These are phyloP conservation scores for Colletotrichum aenigma DNA, from an alignment of 2,329 filamentous ascomycete genomes.

Conservation along the genomic window DNA sequence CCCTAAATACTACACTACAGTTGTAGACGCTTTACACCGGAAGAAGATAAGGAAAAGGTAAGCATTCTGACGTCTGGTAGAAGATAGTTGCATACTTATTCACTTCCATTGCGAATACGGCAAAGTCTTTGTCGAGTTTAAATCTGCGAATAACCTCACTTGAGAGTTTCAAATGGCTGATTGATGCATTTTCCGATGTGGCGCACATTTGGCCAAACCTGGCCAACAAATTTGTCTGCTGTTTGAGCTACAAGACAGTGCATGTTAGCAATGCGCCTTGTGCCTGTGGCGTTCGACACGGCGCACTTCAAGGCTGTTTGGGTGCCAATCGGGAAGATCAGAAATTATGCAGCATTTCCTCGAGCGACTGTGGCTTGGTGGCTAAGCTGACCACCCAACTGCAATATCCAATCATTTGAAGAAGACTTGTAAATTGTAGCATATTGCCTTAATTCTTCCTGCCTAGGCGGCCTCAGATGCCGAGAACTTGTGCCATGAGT, in stretches of 20 bases:
- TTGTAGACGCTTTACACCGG: background rate
- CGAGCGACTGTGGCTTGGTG: background rate
- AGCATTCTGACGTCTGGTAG: background rate
- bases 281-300: background rate
- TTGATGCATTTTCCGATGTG: background rate
- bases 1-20: background rate
- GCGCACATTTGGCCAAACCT: background rate
- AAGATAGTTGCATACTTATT: background rate
- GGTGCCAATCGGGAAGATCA: background rate
- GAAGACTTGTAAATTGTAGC: background rate
- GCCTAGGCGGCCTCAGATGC: background rate
- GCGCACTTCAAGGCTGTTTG: background rate
- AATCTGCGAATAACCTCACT: background rate
- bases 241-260: background rate
- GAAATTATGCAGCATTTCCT: background rate
- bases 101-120: background rate
- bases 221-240: background rate
- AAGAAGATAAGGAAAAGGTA: accelerated
- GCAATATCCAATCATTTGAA: background rate
- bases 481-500: background rate
- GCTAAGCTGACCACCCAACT: background rate
- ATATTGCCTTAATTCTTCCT: background rate
- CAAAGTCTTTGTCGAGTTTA: background rate
- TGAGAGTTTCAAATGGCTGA: background rate
- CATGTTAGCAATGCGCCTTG: background rate